These are phyloP conservation scores for Themeda triandra DNA, from an alignment of 176 grass and related monocot genomes.

Conservation along the genomic window DNA sequence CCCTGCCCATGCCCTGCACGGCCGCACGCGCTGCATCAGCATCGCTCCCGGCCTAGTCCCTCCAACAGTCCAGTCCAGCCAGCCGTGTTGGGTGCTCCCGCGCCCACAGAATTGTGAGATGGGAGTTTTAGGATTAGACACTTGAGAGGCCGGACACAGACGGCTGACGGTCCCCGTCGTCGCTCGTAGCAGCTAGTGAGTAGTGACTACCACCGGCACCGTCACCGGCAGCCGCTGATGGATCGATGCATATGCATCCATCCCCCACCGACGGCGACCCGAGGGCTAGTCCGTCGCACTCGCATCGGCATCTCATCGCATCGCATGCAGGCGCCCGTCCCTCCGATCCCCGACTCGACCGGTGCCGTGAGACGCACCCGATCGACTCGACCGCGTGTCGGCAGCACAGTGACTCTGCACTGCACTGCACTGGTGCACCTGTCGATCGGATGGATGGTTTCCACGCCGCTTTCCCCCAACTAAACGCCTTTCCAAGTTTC, in stretches of 20 bases:
- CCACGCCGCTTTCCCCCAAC: conserved; percentile 22
- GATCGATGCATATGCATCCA: neutral
- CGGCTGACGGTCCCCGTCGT: too few species aligned
- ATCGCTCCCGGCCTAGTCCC: too few species aligned
- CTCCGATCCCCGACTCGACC: too few species aligned
- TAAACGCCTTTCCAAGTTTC: too few species aligned
- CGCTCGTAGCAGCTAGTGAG: too few species aligned
- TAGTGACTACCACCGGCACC: neutral
- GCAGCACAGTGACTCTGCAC: neutral
- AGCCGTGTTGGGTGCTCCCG: too few species aligned
- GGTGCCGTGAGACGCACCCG: neutral
- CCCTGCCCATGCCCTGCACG: neutral
- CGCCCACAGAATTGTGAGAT: too few species aligned
- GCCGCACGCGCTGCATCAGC: too few species aligned
- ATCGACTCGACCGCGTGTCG: neutral
- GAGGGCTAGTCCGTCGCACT: neutral
- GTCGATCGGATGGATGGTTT: neutral
- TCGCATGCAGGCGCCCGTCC: neutral
- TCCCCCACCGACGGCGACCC: neutral
- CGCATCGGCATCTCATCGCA: neutral
- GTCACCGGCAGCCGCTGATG: neutral
- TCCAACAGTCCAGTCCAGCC: too few species aligned
- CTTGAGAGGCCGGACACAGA: too few species aligned
- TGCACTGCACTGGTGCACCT: too few species aligned
- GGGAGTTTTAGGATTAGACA: too few species aligned